Percentiles rank a stretch among this genome's conserved stretches.
phyloP scores from a whole-genome alignment of 441 rosid species.

The Raphanus hybrid region DNA sequence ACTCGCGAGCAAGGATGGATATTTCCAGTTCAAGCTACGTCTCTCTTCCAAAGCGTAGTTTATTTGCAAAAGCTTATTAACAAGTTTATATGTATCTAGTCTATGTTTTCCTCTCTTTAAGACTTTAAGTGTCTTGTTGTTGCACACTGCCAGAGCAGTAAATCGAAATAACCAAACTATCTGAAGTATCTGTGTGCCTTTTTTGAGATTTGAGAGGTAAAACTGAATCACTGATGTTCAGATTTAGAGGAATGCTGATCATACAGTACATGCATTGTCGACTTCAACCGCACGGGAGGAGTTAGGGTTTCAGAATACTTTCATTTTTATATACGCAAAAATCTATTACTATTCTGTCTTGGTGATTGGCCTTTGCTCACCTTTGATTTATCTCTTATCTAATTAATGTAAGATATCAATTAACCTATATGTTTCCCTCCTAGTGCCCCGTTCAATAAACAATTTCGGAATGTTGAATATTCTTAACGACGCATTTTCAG shows the following conservation, averaged over 20 bases:
- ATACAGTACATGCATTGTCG: neutral
- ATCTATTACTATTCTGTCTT: neutral
- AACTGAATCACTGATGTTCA: neutral
- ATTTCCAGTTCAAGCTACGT: slow-evolving; percentile 37
- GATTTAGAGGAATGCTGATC: neutral
- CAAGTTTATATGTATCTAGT: slow-evolving; percentile 6
- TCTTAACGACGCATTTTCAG: slow-evolving; percentile 11
- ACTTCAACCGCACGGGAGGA: neutral
- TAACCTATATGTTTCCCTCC: slow-evolving; percentile 14
- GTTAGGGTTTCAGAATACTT: neutral
- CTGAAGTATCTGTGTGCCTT: slow-evolving; percentile 16
- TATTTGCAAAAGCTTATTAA: neutral
- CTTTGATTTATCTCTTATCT: neutral
- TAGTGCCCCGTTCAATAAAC: neutral
- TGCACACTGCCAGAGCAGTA: slow-evolving; percentile 3
- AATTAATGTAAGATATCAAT: slow-evolving; percentile 17
- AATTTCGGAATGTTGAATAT: slow-evolving; percentile 13
- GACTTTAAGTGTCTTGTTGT: no score
- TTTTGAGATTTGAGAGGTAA: neutral
- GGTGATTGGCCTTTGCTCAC: neutral
- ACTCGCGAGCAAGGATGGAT: slow-evolving; percentile 49
- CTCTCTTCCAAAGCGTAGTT: slow-evolving; percentile 42
- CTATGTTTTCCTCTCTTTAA: neutral
- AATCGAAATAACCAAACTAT: slow-evolving; percentile 16
- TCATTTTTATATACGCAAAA: neutral